phyloP scores from a whole-genome alignment of 352 stramenopile species.

The Thalassiosira livingstoniorum region DNA sequence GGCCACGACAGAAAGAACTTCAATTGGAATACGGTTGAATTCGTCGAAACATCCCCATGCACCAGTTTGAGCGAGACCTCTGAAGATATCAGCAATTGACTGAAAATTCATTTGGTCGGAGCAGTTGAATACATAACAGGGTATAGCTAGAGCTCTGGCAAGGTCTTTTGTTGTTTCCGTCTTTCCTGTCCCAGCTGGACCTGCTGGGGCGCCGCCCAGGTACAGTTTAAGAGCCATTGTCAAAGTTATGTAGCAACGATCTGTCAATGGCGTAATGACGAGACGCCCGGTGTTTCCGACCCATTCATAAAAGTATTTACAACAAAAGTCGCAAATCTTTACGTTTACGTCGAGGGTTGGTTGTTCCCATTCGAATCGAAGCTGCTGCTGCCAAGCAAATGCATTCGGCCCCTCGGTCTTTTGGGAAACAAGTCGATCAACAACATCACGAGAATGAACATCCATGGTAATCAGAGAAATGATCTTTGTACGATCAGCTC shows the following conservation, averaged over 20 bases:
- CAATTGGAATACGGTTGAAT: constrained; percentile 96
- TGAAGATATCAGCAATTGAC: constrained; percentile 96
- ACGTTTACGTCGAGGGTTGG: constrained; percentile 95
- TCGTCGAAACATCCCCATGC: constrained; percentile 97
- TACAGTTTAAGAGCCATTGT: constrained; percentile 96
- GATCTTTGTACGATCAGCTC: constrained; percentile 90
- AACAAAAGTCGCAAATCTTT: constrained; percentile 95
- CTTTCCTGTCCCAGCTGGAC: constrained; percentile 93
- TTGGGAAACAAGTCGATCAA: constrained; percentile 91
- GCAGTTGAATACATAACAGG: constrained; percentile 96
- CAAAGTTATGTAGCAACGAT: constrained; percentile 97
- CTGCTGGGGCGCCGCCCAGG: constrained; percentile 93
- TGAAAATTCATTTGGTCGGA: constrained; percentile 97
- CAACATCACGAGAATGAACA: constrained; percentile 94
- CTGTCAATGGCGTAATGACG: constrained; percentile 95
- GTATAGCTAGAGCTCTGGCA: constrained; percentile 90
- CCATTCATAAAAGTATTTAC: constrained; percentile 98
- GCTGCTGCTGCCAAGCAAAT: constrained; percentile 95
- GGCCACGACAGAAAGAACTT: constrained; percentile 94
- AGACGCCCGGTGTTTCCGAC: constrained; percentile 94
- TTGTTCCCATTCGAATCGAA: constrained; percentile 94
- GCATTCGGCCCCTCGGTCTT: constrained; percentile 91
- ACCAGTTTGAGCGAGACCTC: constrained; percentile 92
- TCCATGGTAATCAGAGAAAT: constrained; percentile 98
- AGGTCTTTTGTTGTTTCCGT: constrained; percentile 95